phyloP scores from a whole-genome alignment of 2,329 filamentous ascomycete genomes.

The Pseudogymnoascus sp. region DNA sequence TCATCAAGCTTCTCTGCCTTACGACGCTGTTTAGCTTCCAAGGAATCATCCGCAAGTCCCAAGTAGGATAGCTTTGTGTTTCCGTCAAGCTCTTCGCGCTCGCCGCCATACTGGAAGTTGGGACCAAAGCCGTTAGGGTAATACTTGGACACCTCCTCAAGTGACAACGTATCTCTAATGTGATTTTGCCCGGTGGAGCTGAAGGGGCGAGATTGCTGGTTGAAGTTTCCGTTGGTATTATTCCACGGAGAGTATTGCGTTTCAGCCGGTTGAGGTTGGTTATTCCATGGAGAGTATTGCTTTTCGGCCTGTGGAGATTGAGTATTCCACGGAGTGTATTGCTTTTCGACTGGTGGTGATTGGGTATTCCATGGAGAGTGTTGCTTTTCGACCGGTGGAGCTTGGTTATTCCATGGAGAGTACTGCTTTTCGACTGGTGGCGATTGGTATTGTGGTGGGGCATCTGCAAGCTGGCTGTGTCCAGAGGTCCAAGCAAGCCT shows the following conservation, averaged over 20 bases:
- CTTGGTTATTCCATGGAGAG: constrained; percentile 5
- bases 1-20: constrained; percentile 18
- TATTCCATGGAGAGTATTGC: neutral
- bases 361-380: constrained; percentile 8
- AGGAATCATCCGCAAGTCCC: neutral
- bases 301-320: neutral
- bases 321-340: neutral
- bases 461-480: neutral
- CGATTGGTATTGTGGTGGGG: neutral
- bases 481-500: constrained; percentile 8
- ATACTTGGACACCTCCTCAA: constrained; percentile 19
- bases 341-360: neutral
- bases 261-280: neutral
- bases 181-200: constrained; percentile 2
- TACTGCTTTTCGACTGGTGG: neutral
- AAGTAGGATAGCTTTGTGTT: constrained; percentile 4
- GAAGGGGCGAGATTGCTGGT: constrained; percentile 1
- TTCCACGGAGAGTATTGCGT: neutral
- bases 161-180: constrained; percentile 22
- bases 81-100: constrained; percentile 13
- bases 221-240: neutral
- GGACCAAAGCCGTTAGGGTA: constrained; percentile 22
- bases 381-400: neutral
- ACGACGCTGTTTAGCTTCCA: constrained; percentile 10
- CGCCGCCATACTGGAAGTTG: constrained; percentile 14